Evolutionary conservation across 2,329 filamentous ascomycete species (phyloP).

Genomic region (Camptophora hylomeconis): DNA sequence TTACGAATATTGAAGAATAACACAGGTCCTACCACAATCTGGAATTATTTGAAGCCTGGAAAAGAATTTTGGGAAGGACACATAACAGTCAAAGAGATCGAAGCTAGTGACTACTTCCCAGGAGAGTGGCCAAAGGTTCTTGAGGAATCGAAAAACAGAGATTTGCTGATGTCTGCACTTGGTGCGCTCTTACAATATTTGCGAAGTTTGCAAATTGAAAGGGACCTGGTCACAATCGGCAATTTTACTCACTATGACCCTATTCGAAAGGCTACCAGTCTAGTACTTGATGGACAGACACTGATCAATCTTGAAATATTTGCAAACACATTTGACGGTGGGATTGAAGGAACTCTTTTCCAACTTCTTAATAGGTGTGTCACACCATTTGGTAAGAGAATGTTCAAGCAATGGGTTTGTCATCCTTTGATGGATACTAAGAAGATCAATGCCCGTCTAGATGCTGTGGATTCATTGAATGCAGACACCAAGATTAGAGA

Average conservation of each 20-base stretch:
- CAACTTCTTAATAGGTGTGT: conserved; percentile 83
- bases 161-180: conserved; percentile 77
- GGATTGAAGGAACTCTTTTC: conserved; percentile 76
- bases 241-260: conserved; percentile 89
- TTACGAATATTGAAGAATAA: conserved; percentile 93
- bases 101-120: conserved; percentile 66
- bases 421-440: conserved; percentile 78
- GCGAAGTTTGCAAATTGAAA: conserved; percentile 73
- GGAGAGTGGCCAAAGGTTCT: conserved; percentile 69
- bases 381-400: conserved; percentile 90
- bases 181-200: conserved; percentile 84
- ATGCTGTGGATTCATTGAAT: conserved; percentile 88
- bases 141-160: conserved; percentile 59
- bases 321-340: conserved; percentile 79
- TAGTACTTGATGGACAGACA: conserved; percentile 90
- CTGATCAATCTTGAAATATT: conserved; percentile 98
- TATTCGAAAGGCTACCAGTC: conserved; percentile 75
- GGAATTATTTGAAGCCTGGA: conserved; percentile 79
- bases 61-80: conserved; percentile 89
- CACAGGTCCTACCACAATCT: conserved; percentile 80
- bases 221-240: conserved; percentile 71
- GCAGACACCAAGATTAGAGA: conserved; percentile 69
- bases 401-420: conserved; percentile 94
- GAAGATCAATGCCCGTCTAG: conserved; percentile 84
- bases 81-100: conserved; percentile 66